Percentiles rank a stretch among this genome's conserved stretches.
These are phyloP conservation scores for Aspergillus egyptiacus DNA, from an alignment of 495 filamentous ascomycete species.

Conservation along the genomic window DNA sequence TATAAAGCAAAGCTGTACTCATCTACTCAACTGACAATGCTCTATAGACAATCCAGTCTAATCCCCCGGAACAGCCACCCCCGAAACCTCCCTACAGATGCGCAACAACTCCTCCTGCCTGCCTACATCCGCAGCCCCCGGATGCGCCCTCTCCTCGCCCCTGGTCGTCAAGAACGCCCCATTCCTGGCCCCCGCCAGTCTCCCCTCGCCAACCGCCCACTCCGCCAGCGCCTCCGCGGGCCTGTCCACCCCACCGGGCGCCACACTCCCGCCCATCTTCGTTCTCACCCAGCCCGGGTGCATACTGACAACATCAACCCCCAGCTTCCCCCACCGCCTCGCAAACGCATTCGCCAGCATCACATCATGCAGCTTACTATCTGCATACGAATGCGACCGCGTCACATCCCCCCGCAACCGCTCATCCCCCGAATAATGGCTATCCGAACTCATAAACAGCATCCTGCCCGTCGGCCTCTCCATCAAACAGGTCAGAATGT, in stretches of 20 bases:
- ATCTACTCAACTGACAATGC: too few species aligned
- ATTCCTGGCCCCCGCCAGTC: slow-evolving; percentile 21
- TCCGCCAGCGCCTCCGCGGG: slow-evolving; percentile 42
- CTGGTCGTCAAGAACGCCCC: slow-evolving; percentile 25
- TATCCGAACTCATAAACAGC: slow-evolving; percentile 46
- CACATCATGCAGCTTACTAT: slow-evolving; percentile 50
- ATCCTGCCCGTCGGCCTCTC: slow-evolving; percentile 42
- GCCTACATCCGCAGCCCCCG: slow-evolving; percentile 24
- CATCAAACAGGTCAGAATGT: slow-evolving; percentile 51
- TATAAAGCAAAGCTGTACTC: too few species aligned
- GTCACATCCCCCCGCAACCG: slow-evolving; percentile 36
- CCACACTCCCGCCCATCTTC: slow-evolving; percentile 52
- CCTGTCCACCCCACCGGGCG: slow-evolving; percentile 40
- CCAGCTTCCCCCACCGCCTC: slow-evolving; percentile 40
- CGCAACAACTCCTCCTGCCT: slow-evolving; percentile 31
- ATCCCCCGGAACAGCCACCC: too few species aligned
- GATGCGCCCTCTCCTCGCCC: slow-evolving; percentile 21
- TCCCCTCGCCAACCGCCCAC: slow-evolving; percentile 36
- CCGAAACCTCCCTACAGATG: slow-evolving; percentile 29
- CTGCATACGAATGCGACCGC: slow-evolving; percentile 35
- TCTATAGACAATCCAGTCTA: too few species aligned
- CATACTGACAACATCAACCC: slow-evolving; percentile 43
- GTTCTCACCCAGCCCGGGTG: slow-evolving; percentile 61
- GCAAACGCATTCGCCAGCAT: slow-evolving; percentile 52
- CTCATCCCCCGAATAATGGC: slow-evolving; percentile 44